These are phyloP conservation scores for Eutrema heterophyllum DNA, from an alignment of 345 rosid genomes.

Conservation along the genomic window DNA sequence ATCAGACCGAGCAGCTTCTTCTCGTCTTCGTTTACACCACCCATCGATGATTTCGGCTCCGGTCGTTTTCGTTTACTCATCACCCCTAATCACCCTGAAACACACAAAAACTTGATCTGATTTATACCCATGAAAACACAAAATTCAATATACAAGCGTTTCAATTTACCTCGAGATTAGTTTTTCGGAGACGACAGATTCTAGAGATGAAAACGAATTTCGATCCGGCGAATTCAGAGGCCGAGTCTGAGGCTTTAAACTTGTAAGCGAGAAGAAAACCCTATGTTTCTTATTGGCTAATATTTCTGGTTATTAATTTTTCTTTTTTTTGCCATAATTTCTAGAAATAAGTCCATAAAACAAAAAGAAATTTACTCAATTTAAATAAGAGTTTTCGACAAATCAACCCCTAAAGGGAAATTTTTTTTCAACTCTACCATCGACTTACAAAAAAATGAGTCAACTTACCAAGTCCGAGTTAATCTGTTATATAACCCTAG, in stretches of 20 bases:
- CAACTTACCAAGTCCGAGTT: too few relatives aligned
- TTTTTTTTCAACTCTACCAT: too few relatives aligned
- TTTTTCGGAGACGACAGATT: neutral
- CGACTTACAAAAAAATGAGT: too few relatives aligned
- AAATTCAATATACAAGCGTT: neutral
- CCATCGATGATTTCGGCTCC: conserved; percentile 31
- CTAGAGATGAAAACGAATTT: neutral
- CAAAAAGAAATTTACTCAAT: too few relatives aligned
- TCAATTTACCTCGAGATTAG: conserved; percentile 11
- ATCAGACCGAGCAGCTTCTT: conserved; percentile 39
- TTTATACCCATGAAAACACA: neutral
- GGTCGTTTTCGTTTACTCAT: conserved; percentile 56
- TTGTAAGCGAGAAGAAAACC: neutral
- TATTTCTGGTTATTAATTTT: too few relatives aligned
- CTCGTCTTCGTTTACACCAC: conserved; percentile 50
- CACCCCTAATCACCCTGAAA: neutral
- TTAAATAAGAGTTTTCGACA: too few relatives aligned
- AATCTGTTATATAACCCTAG: too few relatives aligned
- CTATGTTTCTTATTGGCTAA: neutral
- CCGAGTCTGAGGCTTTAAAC: neutral
- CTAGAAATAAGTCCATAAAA: too few relatives aligned
- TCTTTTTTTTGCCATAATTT: too few relatives aligned
- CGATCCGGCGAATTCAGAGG: neutral
- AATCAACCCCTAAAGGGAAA: too few relatives aligned
- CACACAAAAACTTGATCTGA: neutral